Percentiles rank a stretch among this genome's conserved stretches.
These are phyloP conservation scores for Cucumis melo DNA, from an alignment of 306 rosid species.

Conservation along the genomic window DNA sequence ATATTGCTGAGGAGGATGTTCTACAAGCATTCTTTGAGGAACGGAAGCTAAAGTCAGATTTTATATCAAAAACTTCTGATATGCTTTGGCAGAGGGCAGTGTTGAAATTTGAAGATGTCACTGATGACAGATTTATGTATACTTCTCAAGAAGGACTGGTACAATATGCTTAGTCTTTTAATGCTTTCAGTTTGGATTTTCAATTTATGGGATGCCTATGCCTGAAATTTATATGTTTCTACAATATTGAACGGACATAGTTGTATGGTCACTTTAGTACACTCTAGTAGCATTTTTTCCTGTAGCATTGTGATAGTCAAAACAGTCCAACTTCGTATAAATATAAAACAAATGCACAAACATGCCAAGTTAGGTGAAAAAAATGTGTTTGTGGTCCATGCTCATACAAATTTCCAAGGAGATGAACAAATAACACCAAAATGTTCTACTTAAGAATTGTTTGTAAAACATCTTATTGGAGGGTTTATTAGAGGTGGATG, in stretches of 20 bases:
- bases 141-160: slow-evolving; percentile 43
- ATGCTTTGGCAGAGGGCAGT: slow-evolving; percentile 55
- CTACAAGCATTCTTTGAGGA: slow-evolving; percentile 59
- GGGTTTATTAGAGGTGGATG: background rate
- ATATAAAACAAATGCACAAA: background rate
- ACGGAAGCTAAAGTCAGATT: slow-evolving; percentile 60
- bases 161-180: background rate
- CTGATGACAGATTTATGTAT: slow-evolving; percentile 11
- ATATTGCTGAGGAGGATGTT: slow-evolving; percentile 46
- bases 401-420: background rate
- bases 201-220: background rate
- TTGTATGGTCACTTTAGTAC: background rate
- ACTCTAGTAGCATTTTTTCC: background rate
- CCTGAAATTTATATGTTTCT: background rate
- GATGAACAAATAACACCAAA: background rate
- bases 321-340: background rate
- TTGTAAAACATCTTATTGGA: background rate
- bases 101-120: slow-evolving; percentile 20
- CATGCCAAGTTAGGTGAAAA: background rate
- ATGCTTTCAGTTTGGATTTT: background rate
- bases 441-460: background rate
- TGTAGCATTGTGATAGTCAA: background rate
- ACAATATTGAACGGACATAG: background rate
- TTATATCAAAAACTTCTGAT: slow-evolving; percentile 65
- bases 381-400: background rate